A percentile compares a stretch with the other conserved stretches of the same genome.
Conservation (phyloP, 441 rosid species). For the Bocquillonia castaneifolia region DNA sequence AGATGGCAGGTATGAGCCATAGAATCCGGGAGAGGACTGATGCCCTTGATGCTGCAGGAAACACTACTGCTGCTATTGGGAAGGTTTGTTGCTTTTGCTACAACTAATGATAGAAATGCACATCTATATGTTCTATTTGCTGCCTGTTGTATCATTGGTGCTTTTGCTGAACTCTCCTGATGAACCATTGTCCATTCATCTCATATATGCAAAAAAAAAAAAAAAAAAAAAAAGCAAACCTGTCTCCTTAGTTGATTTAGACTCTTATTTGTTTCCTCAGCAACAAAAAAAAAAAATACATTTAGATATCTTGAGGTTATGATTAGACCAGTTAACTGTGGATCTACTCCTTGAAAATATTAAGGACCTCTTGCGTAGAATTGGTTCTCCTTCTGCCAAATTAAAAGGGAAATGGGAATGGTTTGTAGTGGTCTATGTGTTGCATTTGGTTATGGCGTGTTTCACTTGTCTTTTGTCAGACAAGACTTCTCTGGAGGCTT, state of each 20-base stretch:
- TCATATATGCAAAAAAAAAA: no score
- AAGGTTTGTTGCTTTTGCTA: conserved; percentile 36
- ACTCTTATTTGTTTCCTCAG: background rate
- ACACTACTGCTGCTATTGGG: conserved; percentile 80
- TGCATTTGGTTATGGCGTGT: background rate
- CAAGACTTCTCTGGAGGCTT: background rate
- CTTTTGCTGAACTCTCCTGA: no score
- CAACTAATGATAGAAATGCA: background rate
- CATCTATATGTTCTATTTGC: background rate
- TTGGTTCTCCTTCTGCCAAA: background rate
- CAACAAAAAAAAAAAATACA: background rate
- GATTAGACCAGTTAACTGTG: background rate
- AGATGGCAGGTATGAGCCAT: conserved; percentile 83
- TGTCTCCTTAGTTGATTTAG: conserved; percentile 1
- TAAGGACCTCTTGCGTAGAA: background rate
- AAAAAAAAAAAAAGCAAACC: background rate
- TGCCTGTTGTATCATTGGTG: background rate
- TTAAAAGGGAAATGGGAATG: background rate
- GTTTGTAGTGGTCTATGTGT: background rate
- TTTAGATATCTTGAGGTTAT: background rate
- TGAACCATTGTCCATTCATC: no score
- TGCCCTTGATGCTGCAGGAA: conserved; percentile 76
- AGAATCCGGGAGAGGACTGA: conserved; percentile 62
- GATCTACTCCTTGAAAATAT: background rate
- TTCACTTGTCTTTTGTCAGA: background rate